These are phyloP conservation scores for Cyberlindnera meyerae DNA, from an alignment of 805 yeast genomes.

Conservation along the genomic window DNA sequence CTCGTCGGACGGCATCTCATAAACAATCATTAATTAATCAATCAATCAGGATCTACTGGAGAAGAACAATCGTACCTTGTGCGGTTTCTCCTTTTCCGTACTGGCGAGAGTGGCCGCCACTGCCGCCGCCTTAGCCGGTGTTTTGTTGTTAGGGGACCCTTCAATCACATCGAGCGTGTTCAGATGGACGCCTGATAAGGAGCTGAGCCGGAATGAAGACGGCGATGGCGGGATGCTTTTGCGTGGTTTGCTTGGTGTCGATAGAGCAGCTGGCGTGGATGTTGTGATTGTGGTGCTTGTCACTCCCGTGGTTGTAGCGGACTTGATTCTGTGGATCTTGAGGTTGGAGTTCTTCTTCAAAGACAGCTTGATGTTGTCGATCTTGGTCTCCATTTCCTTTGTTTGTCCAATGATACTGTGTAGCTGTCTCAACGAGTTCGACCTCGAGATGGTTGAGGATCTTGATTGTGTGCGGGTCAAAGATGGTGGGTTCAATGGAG, in stretches of 20 bases:
- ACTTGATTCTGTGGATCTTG: constrained; percentile 14
- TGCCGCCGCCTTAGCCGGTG: no score
- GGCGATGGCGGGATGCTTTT: constrained; percentile 23
- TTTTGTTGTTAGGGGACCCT: constrained; percentile 22
- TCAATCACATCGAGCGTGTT: constrained; percentile 18
- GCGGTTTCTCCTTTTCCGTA: no score
- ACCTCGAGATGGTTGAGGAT: constrained; percentile 17
- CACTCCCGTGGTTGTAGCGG: constrained; percentile 19
- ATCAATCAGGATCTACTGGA: constrained; percentile 8
- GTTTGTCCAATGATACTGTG: constrained; percentile 28
- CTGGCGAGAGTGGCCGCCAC: no score
- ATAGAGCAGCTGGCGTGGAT: constrained; percentile 15
- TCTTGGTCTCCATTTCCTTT: constrained; percentile 26
- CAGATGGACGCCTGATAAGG: constrained; percentile 11
- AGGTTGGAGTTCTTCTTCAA: constrained; percentile 13
- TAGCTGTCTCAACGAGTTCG: constrained; percentile 27
- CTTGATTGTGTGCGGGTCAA: constrained; percentile 1
- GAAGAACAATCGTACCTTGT: constrained; percentile 1
- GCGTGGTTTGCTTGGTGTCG: constrained; percentile 4
- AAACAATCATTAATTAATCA: no score
- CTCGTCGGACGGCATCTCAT: no score
- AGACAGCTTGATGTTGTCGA: constrained; percentile 24
- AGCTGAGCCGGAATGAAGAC: constrained; percentile 22
- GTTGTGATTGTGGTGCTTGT: constrained; percentile 21
- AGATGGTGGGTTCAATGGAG: background rate